These are phyloP conservation scores for Kwoniella botswanensis DNA, from an alignment of 768 basidiomycete species.

Conservation along the genomic window DNA sequence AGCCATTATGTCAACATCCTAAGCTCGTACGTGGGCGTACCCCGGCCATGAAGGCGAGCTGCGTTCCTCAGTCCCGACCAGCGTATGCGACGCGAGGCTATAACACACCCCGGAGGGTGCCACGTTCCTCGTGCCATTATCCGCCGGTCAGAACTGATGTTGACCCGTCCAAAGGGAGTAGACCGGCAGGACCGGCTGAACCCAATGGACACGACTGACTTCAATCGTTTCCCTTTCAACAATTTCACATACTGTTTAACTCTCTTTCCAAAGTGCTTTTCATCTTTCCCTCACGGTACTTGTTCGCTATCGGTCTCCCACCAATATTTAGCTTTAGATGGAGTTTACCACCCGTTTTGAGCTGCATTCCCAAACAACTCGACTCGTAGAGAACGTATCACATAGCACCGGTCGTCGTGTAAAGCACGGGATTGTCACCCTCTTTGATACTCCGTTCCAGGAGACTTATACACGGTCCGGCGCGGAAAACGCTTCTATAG, in stretches of 20 bases:
- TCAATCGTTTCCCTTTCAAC: conserved; percentile 78
- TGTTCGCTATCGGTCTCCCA: conserved; percentile 83
- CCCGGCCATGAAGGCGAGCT: conserved; percentile 66
- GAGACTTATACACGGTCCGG: conserved; percentile 77
- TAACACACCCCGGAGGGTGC: conserved; percentile 70
- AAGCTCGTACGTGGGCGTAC: conserved; percentile 66
- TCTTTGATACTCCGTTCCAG: conserved; percentile 74
- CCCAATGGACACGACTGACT: conserved; percentile 68
- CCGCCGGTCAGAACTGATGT: conserved; percentile 69
- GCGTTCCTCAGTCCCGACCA: conserved; percentile 69
- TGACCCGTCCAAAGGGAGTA: conserved; percentile 69
- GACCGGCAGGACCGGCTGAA: conserved; percentile 67
- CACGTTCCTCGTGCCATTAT: conserved; percentile 69
- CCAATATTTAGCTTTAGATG: conserved; percentile 84
- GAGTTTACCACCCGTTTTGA: conserved; percentile 81
- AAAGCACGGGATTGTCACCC: conserved; percentile 63
- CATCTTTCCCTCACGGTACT: conserved; percentile 83
- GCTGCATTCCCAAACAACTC: conserved; percentile 86
- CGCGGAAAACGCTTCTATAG: conserved; percentile 76
- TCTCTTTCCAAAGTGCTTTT: conserved; percentile 82
- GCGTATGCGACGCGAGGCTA: conserved; percentile 67
- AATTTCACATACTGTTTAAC: conserved; percentile 81
- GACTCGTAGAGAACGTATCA: conserved; percentile 79
- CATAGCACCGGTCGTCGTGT: conserved; percentile 69
- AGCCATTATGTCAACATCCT: conserved; percentile 79